phyloP scores from a whole-genome alignment of 2,329 filamentous ascomycete genomes.

The Madurella mycetomatis region DNA sequence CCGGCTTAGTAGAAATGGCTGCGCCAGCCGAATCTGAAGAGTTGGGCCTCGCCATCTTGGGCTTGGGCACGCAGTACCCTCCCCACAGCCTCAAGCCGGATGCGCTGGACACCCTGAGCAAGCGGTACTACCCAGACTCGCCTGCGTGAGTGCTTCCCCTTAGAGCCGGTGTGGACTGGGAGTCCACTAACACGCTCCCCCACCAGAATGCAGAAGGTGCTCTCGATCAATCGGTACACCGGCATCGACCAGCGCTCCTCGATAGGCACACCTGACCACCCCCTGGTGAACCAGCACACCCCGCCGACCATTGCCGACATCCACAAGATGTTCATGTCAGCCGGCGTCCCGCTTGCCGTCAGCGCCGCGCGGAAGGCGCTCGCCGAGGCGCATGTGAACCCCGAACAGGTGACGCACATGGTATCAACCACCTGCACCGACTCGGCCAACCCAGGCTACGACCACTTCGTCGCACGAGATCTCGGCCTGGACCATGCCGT shows the following conservation, averaged over 20 bases:
- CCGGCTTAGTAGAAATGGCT: slow-evolving; percentile 34
- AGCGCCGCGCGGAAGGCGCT: slow-evolving; percentile 52
- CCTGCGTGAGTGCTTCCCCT: slow-evolving; percentile 46
- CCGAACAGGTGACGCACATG: slow-evolving; percentile 58
- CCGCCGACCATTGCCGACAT: slow-evolving; percentile 54
- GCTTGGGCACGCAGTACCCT: slow-evolving; percentile 57
- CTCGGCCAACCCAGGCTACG: slow-evolving; percentile 64
- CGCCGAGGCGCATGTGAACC: slow-evolving; percentile 48
- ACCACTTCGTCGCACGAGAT: slow-evolving; percentile 58
- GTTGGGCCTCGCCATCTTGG: slow-evolving; percentile 57
- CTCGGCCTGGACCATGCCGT: slow-evolving; percentile 54
- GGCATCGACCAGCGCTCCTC: slow-evolving; percentile 61
- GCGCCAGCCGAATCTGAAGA: slow-evolving; percentile 41
- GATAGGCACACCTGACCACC: slow-evolving; percentile 57
- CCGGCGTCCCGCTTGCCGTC: slow-evolving; percentile 56
- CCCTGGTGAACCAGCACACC: slow-evolving; percentile 52
- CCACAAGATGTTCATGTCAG: slow-evolving; percentile 50
- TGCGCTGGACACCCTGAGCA: slow-evolving; percentile 48
- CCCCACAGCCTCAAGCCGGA: slow-evolving; percentile 48
- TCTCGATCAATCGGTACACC: slow-evolving; percentile 60
- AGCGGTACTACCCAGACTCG: slow-evolving; percentile 56
- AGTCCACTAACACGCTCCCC: neutral
- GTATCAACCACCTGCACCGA: slow-evolving; percentile 67
- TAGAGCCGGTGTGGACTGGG: neutral
- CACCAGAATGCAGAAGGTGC: slow-evolving; percentile 57